phyloP scores from a whole-genome alignment of 148 eudicot species.

The Diospyros kaki region DNA sequence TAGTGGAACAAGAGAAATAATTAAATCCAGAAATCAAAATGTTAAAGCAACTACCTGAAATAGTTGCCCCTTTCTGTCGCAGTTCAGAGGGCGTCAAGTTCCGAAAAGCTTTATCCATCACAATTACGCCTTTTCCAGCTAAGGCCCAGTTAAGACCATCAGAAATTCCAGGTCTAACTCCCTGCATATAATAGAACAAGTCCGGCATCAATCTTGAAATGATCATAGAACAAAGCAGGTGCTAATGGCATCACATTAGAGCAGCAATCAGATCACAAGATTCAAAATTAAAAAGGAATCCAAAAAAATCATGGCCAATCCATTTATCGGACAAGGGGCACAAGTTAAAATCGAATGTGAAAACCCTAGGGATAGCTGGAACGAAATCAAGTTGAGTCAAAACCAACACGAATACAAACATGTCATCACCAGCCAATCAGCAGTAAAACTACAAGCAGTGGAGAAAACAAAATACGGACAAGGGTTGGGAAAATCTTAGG shows the following conservation, averaged over 20 bases:
- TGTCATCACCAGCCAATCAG: too few species aligned
- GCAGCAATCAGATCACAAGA: not conserved
- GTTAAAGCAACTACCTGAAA: slow-evolving; percentile 3
- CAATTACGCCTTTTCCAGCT: slow-evolving; percentile 30
- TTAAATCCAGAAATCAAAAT: not conserved
- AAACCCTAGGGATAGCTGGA: too few species aligned
- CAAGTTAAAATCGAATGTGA: too few species aligned
- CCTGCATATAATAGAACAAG: slow-evolving; percentile 6
- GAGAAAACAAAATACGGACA: too few species aligned
- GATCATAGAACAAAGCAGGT: not conserved
- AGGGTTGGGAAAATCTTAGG: too few species aligned
- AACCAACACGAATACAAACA: not conserved
- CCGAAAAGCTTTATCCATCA: slow-evolving; percentile 22
- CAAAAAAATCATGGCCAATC: too few species aligned
- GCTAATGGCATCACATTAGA: not conserved
- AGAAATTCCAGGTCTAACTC: slow-evolving; percentile 16
- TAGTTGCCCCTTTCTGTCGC: slow-evolving; percentile 20
- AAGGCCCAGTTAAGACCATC: slow-evolving; percentile 22
- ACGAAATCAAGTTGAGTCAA: not conserved
- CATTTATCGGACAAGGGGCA: too few species aligned
- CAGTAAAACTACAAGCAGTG: too few species aligned
- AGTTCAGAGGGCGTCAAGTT: slow-evolving; percentile 24
- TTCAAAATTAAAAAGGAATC: too few species aligned
- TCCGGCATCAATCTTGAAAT: not conserved
- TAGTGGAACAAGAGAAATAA: not conserved